Base-by-base conservation (phyloP, 495 filamentous ascomycete species). In the Xeromyces bisporus region DNA sequence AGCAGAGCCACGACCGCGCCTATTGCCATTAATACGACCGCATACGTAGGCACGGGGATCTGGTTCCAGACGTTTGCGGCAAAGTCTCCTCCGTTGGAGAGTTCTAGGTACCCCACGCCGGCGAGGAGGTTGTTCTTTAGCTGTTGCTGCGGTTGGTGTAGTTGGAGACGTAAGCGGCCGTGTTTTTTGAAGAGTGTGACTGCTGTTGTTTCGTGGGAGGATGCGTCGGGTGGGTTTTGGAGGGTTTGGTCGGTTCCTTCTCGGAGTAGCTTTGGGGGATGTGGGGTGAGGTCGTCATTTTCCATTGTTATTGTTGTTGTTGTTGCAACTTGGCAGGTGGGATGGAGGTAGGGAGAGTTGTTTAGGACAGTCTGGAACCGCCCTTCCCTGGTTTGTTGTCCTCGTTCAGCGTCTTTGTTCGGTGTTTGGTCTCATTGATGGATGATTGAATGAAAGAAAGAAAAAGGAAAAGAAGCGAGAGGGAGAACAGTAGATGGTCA, bases 41-140 rank as follows among this genome's bases (percentile, higher is more conserved):
- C 62, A 27, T 58, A 56, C 2, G 28, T 45, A 2, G 65, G 62
- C 2, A 64, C 50, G 0, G 64, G 65, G 18, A 53, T 49, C 15
- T 56, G 29, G 26, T 69, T 69, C 62, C 61, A 69, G 5, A 66
- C 58, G 25, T 69, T 69, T 9, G 65, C 64, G 0, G 65, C 60
- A 25, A 69, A 67, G 37, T 69, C 65, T 1, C 53, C 60, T 0
- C 60, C 62, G 29, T 69, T 69, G 25, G 60, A 61, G 10, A 67
- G 48, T 35, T 69, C 65, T 17, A 69, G 51, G 29, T 55, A 64
- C 1, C 61, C 65, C 1, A 64, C 55, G 26, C 58, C 50, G 0
- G 53, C 48, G 12, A 67, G 53, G 1, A 69, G 46, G 30, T 48
- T 62, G 43, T 69, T 69, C 6, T 46, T 46, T 33, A 62, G 55